Evolutionary conservation across 352 stramenopile species (phyloP).

Genomic region (Phytopythium delawarense): DNA sequence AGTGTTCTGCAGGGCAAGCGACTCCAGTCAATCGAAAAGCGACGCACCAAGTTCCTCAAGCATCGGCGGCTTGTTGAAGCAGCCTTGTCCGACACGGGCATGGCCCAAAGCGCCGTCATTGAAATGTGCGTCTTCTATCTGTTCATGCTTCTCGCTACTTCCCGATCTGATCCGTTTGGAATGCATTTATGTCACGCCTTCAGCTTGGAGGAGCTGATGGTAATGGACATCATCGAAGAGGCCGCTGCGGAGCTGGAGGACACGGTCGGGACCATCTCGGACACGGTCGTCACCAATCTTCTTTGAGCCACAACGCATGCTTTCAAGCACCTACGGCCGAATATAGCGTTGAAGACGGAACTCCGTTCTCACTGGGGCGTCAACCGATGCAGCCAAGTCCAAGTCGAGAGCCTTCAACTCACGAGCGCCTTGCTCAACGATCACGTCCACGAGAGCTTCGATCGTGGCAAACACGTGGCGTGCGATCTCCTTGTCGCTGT

Average conservation of each 20-base stretch:
- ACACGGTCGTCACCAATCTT: conserved; percentile 31
- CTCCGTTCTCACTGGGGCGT: conserved; percentile 2
- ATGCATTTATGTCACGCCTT: neutral
- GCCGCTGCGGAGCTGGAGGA: conserved; percentile 31
- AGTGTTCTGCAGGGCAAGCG: conserved; percentile 17
- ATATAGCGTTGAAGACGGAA: neutral
- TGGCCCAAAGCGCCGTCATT: conserved; percentile 53
- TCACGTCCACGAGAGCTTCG: neutral
- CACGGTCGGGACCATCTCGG: conserved; percentile 32
- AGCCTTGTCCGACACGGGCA: conserved; percentile 46
- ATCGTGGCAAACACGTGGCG: neutral
- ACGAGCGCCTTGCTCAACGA: neutral
- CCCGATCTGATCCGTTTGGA: neutral
- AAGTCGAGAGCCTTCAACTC: neutral
- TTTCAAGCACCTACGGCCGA: neutral
- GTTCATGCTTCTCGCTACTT: too few relatives aligned
- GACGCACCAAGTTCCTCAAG: conserved; percentile 38
- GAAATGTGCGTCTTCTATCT: conserved; percentile 43
- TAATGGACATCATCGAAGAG: conserved; percentile 38
- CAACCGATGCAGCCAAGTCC: neutral
- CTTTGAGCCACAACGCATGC: conserved; percentile 8
- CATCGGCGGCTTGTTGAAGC: conserved; percentile 53
- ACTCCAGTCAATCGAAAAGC: conserved; percentile 42
- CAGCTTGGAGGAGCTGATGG: conserved; percentile 40
- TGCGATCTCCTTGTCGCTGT: neutral